Base-by-base conservation (phyloP, 2,329 filamentous ascomycete genomes). In the Trichoderma simmonsii region DNA sequence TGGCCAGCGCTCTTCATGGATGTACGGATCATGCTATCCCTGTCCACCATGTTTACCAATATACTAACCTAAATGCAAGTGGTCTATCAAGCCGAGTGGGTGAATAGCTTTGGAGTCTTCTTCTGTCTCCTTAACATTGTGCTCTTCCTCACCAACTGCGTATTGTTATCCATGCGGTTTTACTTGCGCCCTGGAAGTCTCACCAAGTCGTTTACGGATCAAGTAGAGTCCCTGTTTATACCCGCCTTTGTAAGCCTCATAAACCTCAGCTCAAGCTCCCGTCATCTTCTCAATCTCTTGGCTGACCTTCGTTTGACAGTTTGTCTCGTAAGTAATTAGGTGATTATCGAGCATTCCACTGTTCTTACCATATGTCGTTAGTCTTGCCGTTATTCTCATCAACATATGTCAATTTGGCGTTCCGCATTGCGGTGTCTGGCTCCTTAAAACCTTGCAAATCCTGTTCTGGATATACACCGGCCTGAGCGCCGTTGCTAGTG, bases 391-490 rank as follows among this genome's bases (percentile, higher is more conserved):
- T 54, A 89, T 95, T 34, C 84, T 94, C 75, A 93, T 93, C 77
- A 95, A 94, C 75, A 88, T 92, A 34, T 92, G 90, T 56, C 90
- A 96, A 78, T 96, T 94, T 78, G 93, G 92, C 1, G 84, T 90
- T 6, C 84, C 86, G n/a, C 81, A 86, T 68, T 85, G 86, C 5
- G 91, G 89, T 0, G 79, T 82, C 4, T 96, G 91, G 90, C 85
- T 93, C 8, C 80, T 86, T 34, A 79, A 77, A 24, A 81, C 81
- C 3, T 91, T 94, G 84, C 85, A 89, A 62, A 83, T 91, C 26
- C 76, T 94, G 60, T 96, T 92, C 80, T 96, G 93, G 93, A 81
- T 92, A 36, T 93, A 95, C 77, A 86, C 89, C 70, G 87, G 85
- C 3, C 79, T 94, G 57, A 91, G 92, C n/a, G 84, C 93, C 18